Evolutionary conservation across 2,329 filamentous ascomycete species (phyloP).

Genomic region (Hirsutella rhossiliensis): DNA sequence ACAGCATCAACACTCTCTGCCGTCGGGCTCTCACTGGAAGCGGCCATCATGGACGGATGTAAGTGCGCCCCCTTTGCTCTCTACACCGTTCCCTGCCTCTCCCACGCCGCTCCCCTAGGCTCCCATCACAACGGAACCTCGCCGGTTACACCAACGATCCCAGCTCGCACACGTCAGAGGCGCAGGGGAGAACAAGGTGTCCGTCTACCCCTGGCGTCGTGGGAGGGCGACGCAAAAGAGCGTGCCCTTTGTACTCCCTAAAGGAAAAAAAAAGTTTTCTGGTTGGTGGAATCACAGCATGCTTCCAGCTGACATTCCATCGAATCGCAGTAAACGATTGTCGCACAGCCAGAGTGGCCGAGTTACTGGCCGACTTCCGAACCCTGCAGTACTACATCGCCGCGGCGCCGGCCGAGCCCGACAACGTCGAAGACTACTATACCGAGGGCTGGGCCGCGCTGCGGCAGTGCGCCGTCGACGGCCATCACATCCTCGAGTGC

Average conservation of each 20-base stretch:
- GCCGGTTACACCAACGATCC: too few relatives aligned
- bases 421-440: slow-evolving; percentile 45
- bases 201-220: background rate
- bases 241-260: too few relatives aligned
- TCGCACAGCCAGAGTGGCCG: slow-evolving; percentile 46
- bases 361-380: slow-evolving; percentile 50
- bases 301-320: too few relatives aligned
- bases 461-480: slow-evolving; percentile 50
- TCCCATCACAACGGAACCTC: too few relatives aligned
- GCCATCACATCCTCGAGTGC: slow-evolving; percentile 52
- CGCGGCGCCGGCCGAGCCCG: slow-evolving; percentile 40
- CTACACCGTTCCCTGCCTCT: too few relatives aligned
- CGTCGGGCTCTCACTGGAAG: background rate
- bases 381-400: slow-evolving; percentile 51
- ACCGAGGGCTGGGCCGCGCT: slow-evolving; percentile 51
- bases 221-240: too few relatives aligned
- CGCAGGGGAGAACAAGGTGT: background rate
- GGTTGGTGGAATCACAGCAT: too few relatives aligned
- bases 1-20: too few relatives aligned
- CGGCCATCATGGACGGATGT: slow-evolving; percentile 14
- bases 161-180: too few relatives aligned
- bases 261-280: background rate
- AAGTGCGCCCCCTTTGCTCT: background rate
- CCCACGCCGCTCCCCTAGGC: too few relatives aligned
- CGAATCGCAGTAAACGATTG: slow-evolving; percentile 42